Base-by-base conservation (phyloP, 768 basidiomycete genomes). In the Rhizopogon vinicolor region DNA sequence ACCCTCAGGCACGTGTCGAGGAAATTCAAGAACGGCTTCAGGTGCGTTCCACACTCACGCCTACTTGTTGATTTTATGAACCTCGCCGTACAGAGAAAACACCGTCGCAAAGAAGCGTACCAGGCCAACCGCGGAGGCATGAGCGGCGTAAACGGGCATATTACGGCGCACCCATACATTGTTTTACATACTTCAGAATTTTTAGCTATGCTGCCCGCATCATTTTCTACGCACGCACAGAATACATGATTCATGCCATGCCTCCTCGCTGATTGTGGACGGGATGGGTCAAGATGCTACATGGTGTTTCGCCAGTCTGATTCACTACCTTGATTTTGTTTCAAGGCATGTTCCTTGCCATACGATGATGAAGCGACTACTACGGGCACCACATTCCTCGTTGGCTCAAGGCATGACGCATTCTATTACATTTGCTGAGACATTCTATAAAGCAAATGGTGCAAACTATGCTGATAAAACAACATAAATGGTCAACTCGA, bases 11-110 rank as follows among this genome's bases (percentile, higher is more conserved):
- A 80, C 52, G 96, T 98, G 42, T 86, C 89, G 65, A 85, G 95
- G 71, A 84, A 93, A 64, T 98, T 98, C 89, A 98, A 98, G 87
- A 98, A 97, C 70, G 93, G 96, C 54, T 98, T 96, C 86, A 85
- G 89, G 92, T 91, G 57, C 51, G 81, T 63, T 55, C 13, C 10
- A 31, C 31, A 9, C 31, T 33, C 31, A 49, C 29, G 18, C 14
- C 2, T 16, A 18, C 19, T 29, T 45, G 43, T 19, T 16, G 46
- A 35, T 19, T 19, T 41, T 48, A 54, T n/a, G 51, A 22, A 10
- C 50, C n/a, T 13, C 42, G 9, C 40, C 53, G 28, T 45, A 54
- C 68, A 91, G 93, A 71, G 93, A 95, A 79, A 93, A 94, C 74
- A 91, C 88, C 18, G 80, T 82, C 46, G 93, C 93, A n/a, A 87